phyloP scores from a whole-genome alignment of 139 green algal species.

The Chlorella sp. region DNA sequence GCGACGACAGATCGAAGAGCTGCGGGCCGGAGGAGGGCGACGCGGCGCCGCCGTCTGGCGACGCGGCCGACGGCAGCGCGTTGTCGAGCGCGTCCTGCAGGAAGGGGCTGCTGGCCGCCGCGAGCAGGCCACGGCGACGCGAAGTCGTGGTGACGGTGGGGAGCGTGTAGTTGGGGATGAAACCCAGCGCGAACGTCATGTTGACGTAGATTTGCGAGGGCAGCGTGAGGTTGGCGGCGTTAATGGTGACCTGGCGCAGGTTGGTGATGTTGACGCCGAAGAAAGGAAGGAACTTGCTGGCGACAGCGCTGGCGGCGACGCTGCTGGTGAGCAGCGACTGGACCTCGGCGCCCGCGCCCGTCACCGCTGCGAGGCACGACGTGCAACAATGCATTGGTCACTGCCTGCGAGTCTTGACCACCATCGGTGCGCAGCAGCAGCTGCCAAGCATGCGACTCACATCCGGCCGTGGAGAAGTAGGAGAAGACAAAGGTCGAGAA shows the following conservation, averaged over 20 bases:
- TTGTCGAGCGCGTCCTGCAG: too few relatives aligned
- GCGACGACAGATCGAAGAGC: too few relatives aligned
- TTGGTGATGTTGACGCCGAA: not conserved
- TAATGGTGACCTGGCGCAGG: conserved; percentile 1
- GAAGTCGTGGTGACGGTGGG: not conserved
- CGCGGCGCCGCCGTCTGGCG: too few relatives aligned
- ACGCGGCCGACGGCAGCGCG: too few relatives aligned
- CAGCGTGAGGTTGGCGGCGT: not conserved
- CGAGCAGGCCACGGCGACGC: not conserved
- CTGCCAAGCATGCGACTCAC: too few relatives aligned
- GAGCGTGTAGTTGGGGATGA: conserved; percentile 3
- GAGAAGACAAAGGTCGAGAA: not conserved
- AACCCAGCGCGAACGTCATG: not conserved
- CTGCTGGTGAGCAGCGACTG: not conserved
- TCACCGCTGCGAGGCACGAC: not conserved
- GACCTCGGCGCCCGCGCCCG: not conserved
- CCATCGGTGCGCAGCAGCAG: too few relatives aligned
- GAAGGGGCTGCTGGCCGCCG: too few relatives aligned
- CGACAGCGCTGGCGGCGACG: not conserved
- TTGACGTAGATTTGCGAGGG: not conserved
- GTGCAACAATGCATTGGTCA: too few relatives aligned
- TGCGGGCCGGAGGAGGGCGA: too few relatives aligned
- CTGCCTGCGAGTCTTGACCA: too few relatives aligned
- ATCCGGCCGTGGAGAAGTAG: not conserved
- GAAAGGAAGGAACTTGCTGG: conserved; percentile 3